Percentiles rank a stretch among this genome's conserved stretches.
Evolutionary conservation across 805 yeast species (phyloP).

Genomic region (Metschnikowia santaceciliae): DNA sequence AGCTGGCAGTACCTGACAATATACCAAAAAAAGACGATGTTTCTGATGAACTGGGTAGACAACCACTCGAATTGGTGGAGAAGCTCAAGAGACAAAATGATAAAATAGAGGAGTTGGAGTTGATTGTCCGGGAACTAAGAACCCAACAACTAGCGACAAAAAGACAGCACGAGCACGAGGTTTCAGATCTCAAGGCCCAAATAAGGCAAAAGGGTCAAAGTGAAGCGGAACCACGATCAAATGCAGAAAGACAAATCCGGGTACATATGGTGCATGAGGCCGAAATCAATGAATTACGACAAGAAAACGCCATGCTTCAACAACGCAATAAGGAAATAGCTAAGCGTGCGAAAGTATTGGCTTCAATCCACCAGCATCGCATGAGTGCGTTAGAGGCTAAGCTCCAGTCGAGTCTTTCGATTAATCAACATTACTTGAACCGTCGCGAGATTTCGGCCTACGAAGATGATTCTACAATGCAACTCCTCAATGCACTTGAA

Average conservation of each 20-base stretch:
- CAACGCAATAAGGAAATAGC: conserved; percentile 6
- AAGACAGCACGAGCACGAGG: background rate
- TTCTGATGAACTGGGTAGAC: background rate
- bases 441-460: background rate
- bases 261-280: background rate
- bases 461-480: conserved; percentile 10
- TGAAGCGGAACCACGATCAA: background rate
- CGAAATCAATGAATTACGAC: conserved; percentile 1
- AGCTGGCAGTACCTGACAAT: background rate
- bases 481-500: conserved; percentile 5
- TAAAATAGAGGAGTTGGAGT: conserved; percentile 13
- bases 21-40: background rate
- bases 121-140: conserved; percentile 9
- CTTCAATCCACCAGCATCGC: conserved; percentile 8
- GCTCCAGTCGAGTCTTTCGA: conserved; percentile 8
- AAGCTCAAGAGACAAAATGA: conserved; percentile 14
- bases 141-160: conserved; percentile 4
- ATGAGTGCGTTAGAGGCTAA: conserved; percentile 7
- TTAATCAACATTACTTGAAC: conserved; percentile 8
- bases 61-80: background rate
- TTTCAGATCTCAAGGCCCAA: background rate
- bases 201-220: background rate
- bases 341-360: conserved; percentile 6
- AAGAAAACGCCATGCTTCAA: conserved; percentile 6
- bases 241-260: background rate